Conservation (phyloP, 192 early-diverging fungal genomes). For the Backusella australiensis region DNA sequence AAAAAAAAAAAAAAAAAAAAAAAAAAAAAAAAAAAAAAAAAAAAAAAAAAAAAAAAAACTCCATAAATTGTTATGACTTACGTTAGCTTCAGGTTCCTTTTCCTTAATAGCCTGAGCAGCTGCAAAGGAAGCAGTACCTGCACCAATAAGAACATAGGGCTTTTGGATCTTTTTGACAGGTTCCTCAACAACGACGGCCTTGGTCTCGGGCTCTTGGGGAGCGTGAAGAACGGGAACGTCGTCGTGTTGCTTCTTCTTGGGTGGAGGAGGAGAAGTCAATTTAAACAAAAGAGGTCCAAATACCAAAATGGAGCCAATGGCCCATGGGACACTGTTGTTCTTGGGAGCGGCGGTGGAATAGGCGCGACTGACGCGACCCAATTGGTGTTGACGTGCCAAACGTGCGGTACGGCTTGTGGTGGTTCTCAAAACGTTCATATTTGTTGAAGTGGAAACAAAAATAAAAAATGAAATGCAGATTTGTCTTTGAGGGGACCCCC, state of each 20-base stretch:
- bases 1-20: too few species aligned
- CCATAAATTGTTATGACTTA: conserved; percentile 15
- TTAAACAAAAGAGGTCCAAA: conserved; percentile 50
- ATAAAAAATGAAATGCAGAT: background rate
- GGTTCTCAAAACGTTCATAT: background rate
- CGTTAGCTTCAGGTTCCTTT: conserved; percentile 54
- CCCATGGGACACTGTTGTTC: conserved; percentile 24
- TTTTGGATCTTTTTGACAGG: conserved; percentile 26
- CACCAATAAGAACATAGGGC: conserved; percentile 53
- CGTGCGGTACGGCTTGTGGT: background rate
- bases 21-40: too few species aligned
- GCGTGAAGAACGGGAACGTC: conserved; percentile 13
- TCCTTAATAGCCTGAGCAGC: conserved; percentile 60
- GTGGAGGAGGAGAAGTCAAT: conserved; percentile 42
- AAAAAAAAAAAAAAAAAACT: background rate
- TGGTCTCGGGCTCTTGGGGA: background rate
- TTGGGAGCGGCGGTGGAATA: conserved; percentile 1
- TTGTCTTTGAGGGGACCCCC: background rate
- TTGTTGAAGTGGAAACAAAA: background rate
- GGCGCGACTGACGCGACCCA: background rate
- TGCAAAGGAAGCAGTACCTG: conserved; percentile 58
- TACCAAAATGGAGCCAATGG: conserved; percentile 47
- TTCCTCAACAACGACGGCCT: conserved; percentile 4
- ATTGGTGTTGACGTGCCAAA: background rate
- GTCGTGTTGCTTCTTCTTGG: conserved; percentile 32